Evolutionary conservation across 2,329 filamentous ascomycete species (phyloP).

Genomic region (Fusarium falciforme): DNA sequence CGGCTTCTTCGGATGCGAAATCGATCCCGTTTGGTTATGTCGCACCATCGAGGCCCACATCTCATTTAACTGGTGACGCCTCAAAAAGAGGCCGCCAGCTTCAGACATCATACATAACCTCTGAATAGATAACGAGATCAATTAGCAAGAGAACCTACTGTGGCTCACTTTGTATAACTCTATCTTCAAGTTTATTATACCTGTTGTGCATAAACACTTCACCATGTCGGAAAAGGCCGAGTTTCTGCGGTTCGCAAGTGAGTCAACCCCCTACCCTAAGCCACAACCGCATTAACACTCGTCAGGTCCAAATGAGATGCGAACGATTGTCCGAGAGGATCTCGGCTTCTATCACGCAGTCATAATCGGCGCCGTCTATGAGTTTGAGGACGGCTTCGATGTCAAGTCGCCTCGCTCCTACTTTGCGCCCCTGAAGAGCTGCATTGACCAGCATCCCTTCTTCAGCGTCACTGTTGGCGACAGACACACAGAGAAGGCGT

Average conservation of each 20-base stretch:
- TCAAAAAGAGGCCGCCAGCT: constrained; percentile 28
- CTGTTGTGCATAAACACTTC: neutral
- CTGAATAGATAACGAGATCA: neutral
- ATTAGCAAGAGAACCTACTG: neutral
- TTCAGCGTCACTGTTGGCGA: constrained; percentile 36
- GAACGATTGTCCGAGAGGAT: constrained; percentile 37
- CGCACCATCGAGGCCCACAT: constrained; percentile 6
- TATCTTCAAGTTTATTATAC: neutral
- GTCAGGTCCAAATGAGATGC: constrained; percentile 39
- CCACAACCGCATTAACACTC: neutral
- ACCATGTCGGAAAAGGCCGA: constrained; percentile 20
- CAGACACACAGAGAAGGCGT: constrained; percentile 33
- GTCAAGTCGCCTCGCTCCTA: constrained; percentile 21
- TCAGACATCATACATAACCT: neutral
- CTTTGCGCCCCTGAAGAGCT: constrained; percentile 25
- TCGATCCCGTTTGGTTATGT: constrained; percentile 9
- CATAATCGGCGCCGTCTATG: constrained; percentile 36
- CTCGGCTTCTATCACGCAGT: constrained; percentile 38
- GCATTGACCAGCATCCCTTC: constrained; percentile 34
- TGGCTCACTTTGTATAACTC: neutral
- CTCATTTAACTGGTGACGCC: constrained; percentile 8
- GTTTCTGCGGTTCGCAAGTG: constrained; percentile 35
- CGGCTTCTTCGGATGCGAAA: constrained; percentile 8
- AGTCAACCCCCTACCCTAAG: neutral
- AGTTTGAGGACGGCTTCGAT: constrained; percentile 4